phyloP scores from a whole-genome alignment of 1,284 basidiomycete species.

The Trichosporon sp. region DNA sequence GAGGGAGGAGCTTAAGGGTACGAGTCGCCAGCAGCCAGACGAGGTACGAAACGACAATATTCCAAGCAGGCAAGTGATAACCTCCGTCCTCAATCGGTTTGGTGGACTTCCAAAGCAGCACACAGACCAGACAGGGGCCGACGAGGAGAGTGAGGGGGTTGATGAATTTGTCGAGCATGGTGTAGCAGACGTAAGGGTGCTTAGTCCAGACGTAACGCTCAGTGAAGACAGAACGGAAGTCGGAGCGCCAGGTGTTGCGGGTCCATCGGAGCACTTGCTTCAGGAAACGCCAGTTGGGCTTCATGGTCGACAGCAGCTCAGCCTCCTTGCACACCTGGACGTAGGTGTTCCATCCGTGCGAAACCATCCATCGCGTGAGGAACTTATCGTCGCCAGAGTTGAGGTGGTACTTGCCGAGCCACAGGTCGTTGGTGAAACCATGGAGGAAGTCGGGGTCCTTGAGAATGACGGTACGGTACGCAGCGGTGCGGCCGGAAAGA shows the following conservation, averaged over 20 bases:
- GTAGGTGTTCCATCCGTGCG: conserved; percentile 89
- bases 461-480: conserved; percentile 87
- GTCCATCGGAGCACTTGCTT: conserved; percentile 92
- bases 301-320: conserved; percentile 88
- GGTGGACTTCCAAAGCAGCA: conserved; percentile 76
- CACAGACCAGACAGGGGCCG: conserved; percentile 74
- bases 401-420: conserved; percentile 87
- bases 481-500: conserved; percentile 86
- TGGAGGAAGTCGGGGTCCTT: conserved; percentile 90
- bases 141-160: conserved; percentile 85
- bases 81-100: conserved; percentile 69
- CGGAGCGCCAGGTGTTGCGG: conserved; percentile 87
- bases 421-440: conserved; percentile 89
- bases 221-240: conserved; percentile 82
- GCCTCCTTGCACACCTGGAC: conserved; percentile 89
- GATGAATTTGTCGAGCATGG: conserved; percentile 90
- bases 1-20: conserved; percentile 82
- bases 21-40: conserved; percentile 82
- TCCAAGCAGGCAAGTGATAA: conserved; percentile 89
- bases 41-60: conserved; percentile 69
- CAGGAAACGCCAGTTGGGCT: conserved; percentile 90
- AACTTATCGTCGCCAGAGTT: conserved; percentile 94
- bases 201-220: conserved; percentile 82
- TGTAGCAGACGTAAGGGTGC: conserved; percentile 88
- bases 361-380: conserved; percentile 93